These are phyloP conservation scores for Ceratocystis alfenasii DNA, from an alignment of 2,329 filamentous ascomycete genomes.

Conservation along the genomic window DNA sequence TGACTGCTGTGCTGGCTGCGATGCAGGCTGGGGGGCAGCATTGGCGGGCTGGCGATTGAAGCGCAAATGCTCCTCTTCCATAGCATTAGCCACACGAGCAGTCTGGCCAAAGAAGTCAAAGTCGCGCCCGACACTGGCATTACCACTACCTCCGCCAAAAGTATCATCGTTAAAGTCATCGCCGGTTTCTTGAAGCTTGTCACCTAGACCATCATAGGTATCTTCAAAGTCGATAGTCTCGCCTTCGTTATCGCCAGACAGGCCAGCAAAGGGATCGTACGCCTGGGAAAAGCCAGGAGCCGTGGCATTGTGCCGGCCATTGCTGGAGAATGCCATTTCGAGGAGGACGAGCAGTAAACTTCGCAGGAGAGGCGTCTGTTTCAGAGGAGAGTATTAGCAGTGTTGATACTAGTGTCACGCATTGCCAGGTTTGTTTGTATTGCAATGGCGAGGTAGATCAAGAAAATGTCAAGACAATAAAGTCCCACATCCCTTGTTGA, in stretches of 20 bases:
- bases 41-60: constrained; percentile 56
- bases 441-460: background rate
- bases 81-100: constrained; percentile 69
- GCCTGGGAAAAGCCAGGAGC: constrained; percentile 72
- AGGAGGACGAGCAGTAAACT: background rate
- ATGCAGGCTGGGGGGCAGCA: constrained; percentile 28
- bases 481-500: background rate
- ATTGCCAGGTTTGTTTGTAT: background rate
- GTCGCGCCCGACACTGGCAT: constrained; percentile 63
- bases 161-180: constrained; percentile 97
- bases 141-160: constrained; percentile 49
- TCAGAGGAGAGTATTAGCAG: background rate
- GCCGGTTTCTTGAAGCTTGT: constrained; percentile 79
- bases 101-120: constrained; percentile 96
- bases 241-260: constrained; percentile 50
- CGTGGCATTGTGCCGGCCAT: constrained; percentile 53
- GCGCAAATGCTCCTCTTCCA: constrained; percentile 82
- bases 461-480: background rate
- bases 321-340: constrained; percentile 82
- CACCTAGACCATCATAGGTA: constrained; percentile 88
- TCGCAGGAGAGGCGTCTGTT: background rate
- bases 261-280: constrained; percentile 76
- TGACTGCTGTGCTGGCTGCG: constrained; percentile 31
- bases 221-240: constrained; percentile 74
- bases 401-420: background rate